Conservation (phyloP, 2,329 filamentous ascomycete species). For the Arthrobotrys iridis region DNA sequence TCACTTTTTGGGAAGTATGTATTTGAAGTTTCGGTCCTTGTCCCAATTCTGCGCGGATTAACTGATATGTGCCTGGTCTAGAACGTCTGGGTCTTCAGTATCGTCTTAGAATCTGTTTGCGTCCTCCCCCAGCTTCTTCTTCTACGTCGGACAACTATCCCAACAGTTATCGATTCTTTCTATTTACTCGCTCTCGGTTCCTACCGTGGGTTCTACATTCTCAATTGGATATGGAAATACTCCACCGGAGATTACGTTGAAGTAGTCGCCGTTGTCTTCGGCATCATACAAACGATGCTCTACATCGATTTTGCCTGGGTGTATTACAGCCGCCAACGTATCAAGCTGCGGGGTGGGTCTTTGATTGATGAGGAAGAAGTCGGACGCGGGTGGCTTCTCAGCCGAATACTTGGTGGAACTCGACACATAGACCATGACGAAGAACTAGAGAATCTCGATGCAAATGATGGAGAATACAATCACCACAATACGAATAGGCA, state of each 20-base stretch:
- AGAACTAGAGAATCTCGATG: constrained; percentile 71
- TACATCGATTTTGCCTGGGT: constrained; percentile 98
- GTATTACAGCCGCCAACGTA: constrained; percentile 90
- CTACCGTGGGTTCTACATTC: constrained; percentile 86
- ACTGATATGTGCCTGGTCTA: neutral
- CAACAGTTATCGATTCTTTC: constrained; percentile 95
- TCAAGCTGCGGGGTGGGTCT: constrained; percentile 88
- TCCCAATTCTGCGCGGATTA: neutral
- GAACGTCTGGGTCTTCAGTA: constrained; percentile 81
- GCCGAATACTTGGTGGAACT: constrained; percentile 74
- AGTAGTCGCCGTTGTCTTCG: constrained; percentile 80
- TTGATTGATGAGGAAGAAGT: constrained; percentile 85
- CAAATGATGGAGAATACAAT: constrained; percentile 63
- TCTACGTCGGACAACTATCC: constrained; percentile 91
- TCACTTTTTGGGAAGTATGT: constrained; percentile 1
- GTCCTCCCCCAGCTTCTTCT: constrained; percentile 81
- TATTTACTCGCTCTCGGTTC: constrained; percentile 88
- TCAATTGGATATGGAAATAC: constrained; percentile 88
- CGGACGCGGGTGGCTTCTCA: constrained; percentile 83
- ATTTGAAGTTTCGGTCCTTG: neutral
- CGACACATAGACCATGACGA: constrained; percentile 65
- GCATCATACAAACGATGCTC: constrained; percentile 82
- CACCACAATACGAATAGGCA: constrained; percentile 56
- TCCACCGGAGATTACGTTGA: constrained; percentile 71
- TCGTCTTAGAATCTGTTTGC: constrained; percentile 89